These are phyloP conservation scores for Scutellaria baicalensis DNA, from an alignment of 257 asterid species.

Conservation along the genomic window DNA sequence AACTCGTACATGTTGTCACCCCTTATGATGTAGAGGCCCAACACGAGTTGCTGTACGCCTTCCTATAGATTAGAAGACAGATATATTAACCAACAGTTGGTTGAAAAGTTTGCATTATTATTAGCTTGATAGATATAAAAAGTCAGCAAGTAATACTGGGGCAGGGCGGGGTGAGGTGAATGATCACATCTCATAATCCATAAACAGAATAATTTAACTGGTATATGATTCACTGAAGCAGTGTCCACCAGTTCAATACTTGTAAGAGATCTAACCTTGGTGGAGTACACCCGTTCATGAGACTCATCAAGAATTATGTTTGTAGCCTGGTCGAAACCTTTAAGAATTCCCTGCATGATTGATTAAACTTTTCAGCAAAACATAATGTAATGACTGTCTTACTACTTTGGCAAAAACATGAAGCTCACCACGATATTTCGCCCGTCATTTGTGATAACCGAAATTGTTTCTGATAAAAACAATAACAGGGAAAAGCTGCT, in stretches of 20 bases:
- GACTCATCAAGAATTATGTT: constrained; percentile 96
- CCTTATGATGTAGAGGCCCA: constrained; percentile 96
- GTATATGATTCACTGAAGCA: neutral
- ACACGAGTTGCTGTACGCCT: constrained; percentile 96
- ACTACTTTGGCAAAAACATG: neutral
- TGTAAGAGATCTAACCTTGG: constrained; percentile 54
- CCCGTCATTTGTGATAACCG: constrained; percentile 93
- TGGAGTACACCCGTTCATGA: constrained; percentile 96
- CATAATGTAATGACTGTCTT: neutral
- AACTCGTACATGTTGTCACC: constrained; percentile 86
- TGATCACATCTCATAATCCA: neutral
- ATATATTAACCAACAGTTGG: neutral
- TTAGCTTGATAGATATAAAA: neutral
- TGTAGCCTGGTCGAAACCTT: constrained; percentile 96
- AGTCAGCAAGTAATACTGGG: neutral
- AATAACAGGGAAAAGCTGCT: constrained; percentile 1
- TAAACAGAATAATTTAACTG: neutral
- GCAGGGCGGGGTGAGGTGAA: neutral
- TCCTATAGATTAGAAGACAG: constrained; percentile 45
- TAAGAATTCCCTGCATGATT: constrained; percentile 70
- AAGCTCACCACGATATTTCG: constrained; percentile 85
- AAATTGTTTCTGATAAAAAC: constrained; percentile 59
- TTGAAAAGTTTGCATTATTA: neutral
- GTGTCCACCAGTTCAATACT: neutral
- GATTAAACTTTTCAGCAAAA: constrained; percentile 7